Conservation (phyloP, 2,329 filamentous ascomycete species). For the Trichoderma hamatum region DNA sequence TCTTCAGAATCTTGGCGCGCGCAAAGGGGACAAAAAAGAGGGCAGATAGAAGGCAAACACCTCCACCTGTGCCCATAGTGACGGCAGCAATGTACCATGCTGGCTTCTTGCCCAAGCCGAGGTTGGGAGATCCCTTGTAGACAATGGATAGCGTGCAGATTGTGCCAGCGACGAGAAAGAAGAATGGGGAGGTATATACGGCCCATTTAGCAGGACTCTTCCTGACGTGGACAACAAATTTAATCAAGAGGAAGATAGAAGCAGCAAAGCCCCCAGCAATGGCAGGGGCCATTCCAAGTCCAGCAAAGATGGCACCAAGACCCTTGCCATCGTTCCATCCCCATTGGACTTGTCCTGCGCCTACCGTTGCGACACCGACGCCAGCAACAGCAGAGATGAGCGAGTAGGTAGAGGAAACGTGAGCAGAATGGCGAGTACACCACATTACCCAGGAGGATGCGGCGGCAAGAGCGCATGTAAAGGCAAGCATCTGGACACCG, state of each 20-base stretch:
- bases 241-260: constrained; percentile 70
- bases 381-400: constrained; percentile 68
- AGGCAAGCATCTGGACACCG: constrained; percentile 69
- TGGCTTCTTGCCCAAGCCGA: constrained; percentile 68
- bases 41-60: constrained; percentile 60
- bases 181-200: constrained; percentile 72
- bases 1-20: constrained; percentile 68
- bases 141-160: constrained; percentile 77
- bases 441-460: constrained; percentile 76
- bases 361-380: constrained; percentile 67
- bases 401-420: constrained; percentile 72
- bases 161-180: constrained; percentile 75
- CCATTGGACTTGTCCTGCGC: constrained; percentile 65
- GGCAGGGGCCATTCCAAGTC: constrained; percentile 69
- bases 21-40: constrained; percentile 76
- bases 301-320: constrained; percentile 72
- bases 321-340: constrained; percentile 71
- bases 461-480: constrained; percentile 63
- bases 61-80: constrained; percentile 65
- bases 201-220: constrained; percentile 73
- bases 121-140: constrained; percentile 76
- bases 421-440: constrained; percentile 72
- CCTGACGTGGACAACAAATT: constrained; percentile 67
- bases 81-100: constrained; percentile 68
- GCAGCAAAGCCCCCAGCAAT: constrained; percentile 68